Evolutionary conservation across 2,329 filamentous ascomycete species (phyloP).

Genomic region (Fusarium piperis): DNA sequence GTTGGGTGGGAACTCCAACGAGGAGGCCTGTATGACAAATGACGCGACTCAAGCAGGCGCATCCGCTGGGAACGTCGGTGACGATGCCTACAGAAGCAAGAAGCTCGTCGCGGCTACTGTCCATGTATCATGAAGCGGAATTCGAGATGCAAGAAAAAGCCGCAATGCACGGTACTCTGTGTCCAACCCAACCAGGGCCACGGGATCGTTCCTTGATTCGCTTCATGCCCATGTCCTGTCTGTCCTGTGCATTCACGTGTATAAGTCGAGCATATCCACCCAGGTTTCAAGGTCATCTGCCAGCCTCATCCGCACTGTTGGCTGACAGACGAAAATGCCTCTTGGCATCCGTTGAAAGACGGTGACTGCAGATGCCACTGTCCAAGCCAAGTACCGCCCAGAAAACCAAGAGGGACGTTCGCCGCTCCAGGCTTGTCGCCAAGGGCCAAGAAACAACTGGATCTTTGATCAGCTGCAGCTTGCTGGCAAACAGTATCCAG

Average conservation of each 20-base stretch:
- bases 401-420: conserved; percentile 5
- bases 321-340: background rate
- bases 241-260: background rate
- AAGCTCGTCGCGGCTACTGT: background rate
- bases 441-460: conserved; percentile 5
- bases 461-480: background rate
- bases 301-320: background rate
- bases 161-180: conserved; percentile 13
- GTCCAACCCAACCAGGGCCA: background rate
- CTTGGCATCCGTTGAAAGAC: background rate
- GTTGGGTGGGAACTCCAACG: background rate
- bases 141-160: conserved; percentile 10
- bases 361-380: background rate
- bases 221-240: background rate
- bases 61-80: background rate
- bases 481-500: background rate
- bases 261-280: conserved; percentile 6
- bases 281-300: conserved; percentile 16
- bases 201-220: conserved; percentile 1
- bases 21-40: background rate
- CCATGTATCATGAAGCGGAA: background rate
- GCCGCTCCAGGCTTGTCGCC: background rate
- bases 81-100: background rate
- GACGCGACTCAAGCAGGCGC: conserved; percentile 10
- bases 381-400: background rate